Conservation (phyloP, 192 early-diverging fungal genomes). For the Coemansia javaensis region DNA sequence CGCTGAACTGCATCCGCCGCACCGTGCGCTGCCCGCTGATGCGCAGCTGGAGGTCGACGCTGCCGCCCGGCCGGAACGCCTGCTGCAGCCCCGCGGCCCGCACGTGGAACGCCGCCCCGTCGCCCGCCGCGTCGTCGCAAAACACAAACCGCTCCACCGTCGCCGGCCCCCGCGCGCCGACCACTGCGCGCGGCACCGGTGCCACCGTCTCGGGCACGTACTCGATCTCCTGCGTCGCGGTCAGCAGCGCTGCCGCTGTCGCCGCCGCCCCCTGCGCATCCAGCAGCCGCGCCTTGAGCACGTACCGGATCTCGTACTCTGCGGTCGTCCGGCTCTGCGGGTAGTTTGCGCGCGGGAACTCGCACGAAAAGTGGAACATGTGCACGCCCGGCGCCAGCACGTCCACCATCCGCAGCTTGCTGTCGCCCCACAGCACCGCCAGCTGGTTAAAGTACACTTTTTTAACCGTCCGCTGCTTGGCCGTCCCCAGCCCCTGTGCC, state of each 20-base stretch:
- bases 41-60: conserved; percentile 31
- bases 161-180: too few species aligned
- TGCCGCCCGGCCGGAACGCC: conserved; percentile 37
- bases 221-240: conserved; percentile 20
- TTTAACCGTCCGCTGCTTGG: conserved; percentile 18
- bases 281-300: conserved; percentile 27
- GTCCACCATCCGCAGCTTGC: conserved; percentile 9
- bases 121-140: conserved; percentile 25
- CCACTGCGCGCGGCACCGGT: conserved; percentile 7
- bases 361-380: conserved; percentile 50
- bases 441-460: conserved; percentile 43
- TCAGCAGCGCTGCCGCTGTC: background rate
- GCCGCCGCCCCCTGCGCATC: conserved; percentile 2
- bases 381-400: conserved; percentile 24
- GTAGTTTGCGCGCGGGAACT: conserved; percentile 46
- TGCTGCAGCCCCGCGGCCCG: conserved; percentile 29
- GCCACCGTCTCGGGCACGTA: conserved; percentile 40
- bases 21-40: conserved; percentile 18
- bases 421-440: conserved; percentile 37
- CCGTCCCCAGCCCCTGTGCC: background rate
- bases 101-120: conserved; percentile 22
- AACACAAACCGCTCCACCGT: too few species aligned
- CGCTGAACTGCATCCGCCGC: conserved; percentile 21
- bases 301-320: conserved; percentile 40
- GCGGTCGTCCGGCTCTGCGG: conserved; percentile 26